Percentiles rank a stretch among this genome's conserved stretches.
Evolutionary conservation across 1,284 basidiomycete genomes (phyloP).

Genomic region (Trichosporon asahii): DNA sequence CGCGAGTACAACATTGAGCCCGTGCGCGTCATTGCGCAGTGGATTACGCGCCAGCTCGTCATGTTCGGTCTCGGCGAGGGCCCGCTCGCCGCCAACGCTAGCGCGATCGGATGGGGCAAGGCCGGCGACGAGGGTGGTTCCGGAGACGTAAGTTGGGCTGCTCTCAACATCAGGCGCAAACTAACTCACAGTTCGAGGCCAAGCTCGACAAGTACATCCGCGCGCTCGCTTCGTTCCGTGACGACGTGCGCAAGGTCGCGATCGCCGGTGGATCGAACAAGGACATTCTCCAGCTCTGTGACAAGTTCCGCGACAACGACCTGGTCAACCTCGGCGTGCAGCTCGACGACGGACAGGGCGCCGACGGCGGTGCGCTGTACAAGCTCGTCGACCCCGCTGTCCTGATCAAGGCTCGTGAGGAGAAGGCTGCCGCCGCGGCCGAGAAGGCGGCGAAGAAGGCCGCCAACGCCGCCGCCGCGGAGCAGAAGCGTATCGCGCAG

Average conservation of each 20-base stretch:
- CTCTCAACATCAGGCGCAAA: too few relatives aligned
- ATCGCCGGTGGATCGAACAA: conserved; percentile 69
- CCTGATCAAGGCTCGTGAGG: conserved; percentile 78
- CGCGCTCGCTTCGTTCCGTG: conserved; percentile 83
- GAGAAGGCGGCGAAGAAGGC: conserved; percentile 81
- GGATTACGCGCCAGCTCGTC: conserved; percentile 84
- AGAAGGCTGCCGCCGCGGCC: conserved; percentile 73
- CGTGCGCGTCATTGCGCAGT: conserved; percentile 71
- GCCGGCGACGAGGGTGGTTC: conserved; percentile 35
- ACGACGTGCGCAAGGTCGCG: conserved; percentile 77
- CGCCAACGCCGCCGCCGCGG: conserved; percentile 66
- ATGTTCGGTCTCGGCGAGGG: conserved; percentile 95
- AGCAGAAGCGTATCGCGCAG: conserved; percentile 68
- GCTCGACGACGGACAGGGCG: conserved; percentile 83
- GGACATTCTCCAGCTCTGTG: conserved; percentile 74
- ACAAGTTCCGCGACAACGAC: conserved; percentile 85
- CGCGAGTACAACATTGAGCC: conserved; percentile 62
- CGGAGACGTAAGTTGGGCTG: conserved; percentile 65
- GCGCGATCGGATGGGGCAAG: conserved; percentile 55
- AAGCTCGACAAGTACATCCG: conserved; percentile 86
- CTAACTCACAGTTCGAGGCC: conserved; percentile 81
- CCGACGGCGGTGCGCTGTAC: conserved; percentile 89
- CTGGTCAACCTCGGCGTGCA: conserved; percentile 90
- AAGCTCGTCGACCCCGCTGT: conserved; percentile 84
- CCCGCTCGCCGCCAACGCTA: conserved; percentile 26